A percentile compares a stretch with the other conserved stretches of the same genome.
phyloP scores from a whole-genome alignment of 257 asterid species.

The Verbascum thapsus region DNA sequence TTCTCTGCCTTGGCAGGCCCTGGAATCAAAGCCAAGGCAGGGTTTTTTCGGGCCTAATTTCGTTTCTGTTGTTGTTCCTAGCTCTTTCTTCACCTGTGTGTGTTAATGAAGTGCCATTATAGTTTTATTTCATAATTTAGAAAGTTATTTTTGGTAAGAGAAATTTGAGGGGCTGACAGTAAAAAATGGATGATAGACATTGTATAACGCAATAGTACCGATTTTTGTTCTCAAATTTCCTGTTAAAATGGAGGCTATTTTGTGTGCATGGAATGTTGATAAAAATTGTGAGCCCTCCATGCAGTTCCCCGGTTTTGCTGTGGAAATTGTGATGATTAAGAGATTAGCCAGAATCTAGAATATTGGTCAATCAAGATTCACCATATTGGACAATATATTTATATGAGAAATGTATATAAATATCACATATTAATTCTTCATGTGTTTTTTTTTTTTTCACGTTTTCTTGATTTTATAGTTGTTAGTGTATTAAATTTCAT shows the following conservation, averaged over 20 bases:
- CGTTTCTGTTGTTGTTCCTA: slow-evolving; percentile 14
- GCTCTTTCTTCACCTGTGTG: not conserved
- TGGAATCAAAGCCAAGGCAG: slow-evolving; percentile 65
- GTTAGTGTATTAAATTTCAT: no score
- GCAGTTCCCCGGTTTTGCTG: no score
- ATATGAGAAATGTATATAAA: no score
- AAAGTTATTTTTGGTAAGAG: slow-evolving; percentile 47
- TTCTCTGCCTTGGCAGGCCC: slow-evolving; percentile 47
- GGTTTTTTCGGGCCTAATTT: slow-evolving; percentile 20
- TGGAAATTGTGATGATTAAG: no score
- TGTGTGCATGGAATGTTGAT: no score
- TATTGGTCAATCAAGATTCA: no score
- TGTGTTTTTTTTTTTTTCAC: no score
- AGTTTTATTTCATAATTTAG: slow-evolving; percentile 28
- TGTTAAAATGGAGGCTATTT: not conserved
- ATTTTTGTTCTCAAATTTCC: not conserved
- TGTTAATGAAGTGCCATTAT: slow-evolving; percentile 26
- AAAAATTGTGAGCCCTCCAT: no score
- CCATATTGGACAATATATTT: no score
- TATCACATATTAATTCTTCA: no score
- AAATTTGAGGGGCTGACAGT: slow-evolving; percentile 47
- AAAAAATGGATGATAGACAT: slow-evolving; percentile 26
- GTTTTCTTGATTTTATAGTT: no score
- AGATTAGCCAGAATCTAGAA: no score
- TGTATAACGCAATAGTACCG: not conserved